A percentile compares a stretch with the other conserved stretches of the same genome.
Evolutionary conservation across 805 yeast genomes (phyloP).

Genomic region (Suhomyces vadensis): DNA sequence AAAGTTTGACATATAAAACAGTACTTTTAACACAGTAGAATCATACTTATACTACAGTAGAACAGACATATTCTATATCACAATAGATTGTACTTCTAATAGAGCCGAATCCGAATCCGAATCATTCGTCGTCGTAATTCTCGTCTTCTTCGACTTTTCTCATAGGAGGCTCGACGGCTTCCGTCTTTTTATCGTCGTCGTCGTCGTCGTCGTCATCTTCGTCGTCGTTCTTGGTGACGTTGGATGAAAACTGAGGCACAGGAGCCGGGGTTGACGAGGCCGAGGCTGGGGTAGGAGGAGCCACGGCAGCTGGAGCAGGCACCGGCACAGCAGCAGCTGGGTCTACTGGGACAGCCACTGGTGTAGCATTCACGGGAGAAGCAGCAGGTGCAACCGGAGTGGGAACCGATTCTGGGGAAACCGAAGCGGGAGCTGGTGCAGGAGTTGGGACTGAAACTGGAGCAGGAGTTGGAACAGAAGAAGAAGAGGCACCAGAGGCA

Average conservation of each 20-base stretch:
- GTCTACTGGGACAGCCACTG: background rate
- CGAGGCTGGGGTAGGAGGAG: constrained; percentile 1
- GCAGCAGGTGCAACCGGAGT: constrained; percentile 8
- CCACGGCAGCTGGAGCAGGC: constrained; percentile 7
- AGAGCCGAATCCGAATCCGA: no score
- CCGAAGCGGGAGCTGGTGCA: constrained; percentile 9
- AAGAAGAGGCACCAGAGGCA: constrained; percentile 11
- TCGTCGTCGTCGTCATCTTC: constrained; percentile 32
- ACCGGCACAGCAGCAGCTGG: constrained; percentile 6
- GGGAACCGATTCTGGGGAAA: constrained; percentile 8
- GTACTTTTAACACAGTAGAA: constrained; percentile 4
- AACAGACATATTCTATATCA: no score
- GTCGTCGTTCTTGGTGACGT: constrained; percentile 22
- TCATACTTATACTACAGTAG: no score
- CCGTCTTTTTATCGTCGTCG: constrained; percentile 26
- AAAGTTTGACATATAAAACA: constrained; percentile 6
- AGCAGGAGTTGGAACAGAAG: constrained; percentile 8
- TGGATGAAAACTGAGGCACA: constrained; percentile 22
- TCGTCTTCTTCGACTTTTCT: constrained; percentile 48
- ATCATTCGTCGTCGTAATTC: constrained; percentile 44
- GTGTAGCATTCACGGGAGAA: constrained; percentile 6
- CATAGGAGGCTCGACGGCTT: constrained; percentile 45
- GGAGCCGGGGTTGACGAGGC: constrained; percentile 7
- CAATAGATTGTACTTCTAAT: no score
- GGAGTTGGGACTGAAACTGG: constrained; percentile 5